Evolutionary conservation across 176 grass and related monocot species (phyloP), one percentile per base, ranked within the genome.

Genomic region (Musa acuminata): DNA sequence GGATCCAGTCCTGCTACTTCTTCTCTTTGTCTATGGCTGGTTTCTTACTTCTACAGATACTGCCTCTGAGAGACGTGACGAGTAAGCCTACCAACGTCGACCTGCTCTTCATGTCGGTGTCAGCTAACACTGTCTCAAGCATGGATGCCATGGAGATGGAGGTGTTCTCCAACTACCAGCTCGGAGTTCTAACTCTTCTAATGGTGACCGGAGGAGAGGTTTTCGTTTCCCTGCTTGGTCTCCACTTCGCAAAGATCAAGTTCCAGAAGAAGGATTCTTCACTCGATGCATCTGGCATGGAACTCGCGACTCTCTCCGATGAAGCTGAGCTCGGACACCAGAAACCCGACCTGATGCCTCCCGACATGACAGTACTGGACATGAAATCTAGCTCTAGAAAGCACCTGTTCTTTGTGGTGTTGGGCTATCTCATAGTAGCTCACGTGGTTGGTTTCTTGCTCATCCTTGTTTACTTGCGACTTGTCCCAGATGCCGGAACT

Each of bases 181-280:
- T 96, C 52, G n/a, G 83, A 0, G 29, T 92, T 48, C 10, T 96
- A 1, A 86, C 86, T 13, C 58, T 89, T 75, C 83, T 92, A 8
- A 96, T 96, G 92, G 75, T 89, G 17, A 55, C 82, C 1, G 92
- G 89, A 0, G 87, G 89, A 14, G 89, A 96, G 78, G 87, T 96
- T 2, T 96, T 96, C 75, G 84, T 80, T 0, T 89, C 87, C 69
- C 82, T 92, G 75, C 77, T 96, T 72, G 71, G 89, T 49, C 72
- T 96, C 14, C 78, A 76, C 29, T 82, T 89, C 75, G 35, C 35
- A 43, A 43, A 43, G 35, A 43, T 43, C 35, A 43, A 43, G 35
- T 43, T 4, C 35, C 35, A 43, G 35, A 43, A 0, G 35, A 43
- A 43, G 35, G 35, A 43, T 43, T 43, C 35, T 43, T 43, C 35